Evolutionary conservation across 2,329 filamentous ascomycete species (phyloP), one percentile per base, ranked within the genome.

Genomic region (Cryphonectria nitschkei): DNA sequence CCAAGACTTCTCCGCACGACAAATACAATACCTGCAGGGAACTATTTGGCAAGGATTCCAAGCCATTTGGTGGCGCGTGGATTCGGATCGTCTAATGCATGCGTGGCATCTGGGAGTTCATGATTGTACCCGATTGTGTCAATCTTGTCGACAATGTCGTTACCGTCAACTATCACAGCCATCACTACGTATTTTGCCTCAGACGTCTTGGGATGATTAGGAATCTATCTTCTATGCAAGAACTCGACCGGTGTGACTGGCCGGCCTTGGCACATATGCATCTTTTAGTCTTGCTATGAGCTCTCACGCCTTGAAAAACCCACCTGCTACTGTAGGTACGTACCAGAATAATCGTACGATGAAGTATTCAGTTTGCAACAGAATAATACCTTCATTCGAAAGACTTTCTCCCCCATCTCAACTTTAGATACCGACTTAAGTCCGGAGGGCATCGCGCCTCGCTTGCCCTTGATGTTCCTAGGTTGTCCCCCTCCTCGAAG

Each of bases 401-500:
- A 32, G 32, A 34, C 14, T 2, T 58, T 32, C 3, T 34, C 29
- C 19, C 14, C 8, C 19, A 8, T 7, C 2, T 14, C 11, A 2
- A 5, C 5, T 16, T 19, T 2, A 32, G 54, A 19, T 34, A 58
- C n/a, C 41, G 37, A 39, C n/a, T 19, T 46, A 29, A 46, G 16
- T 29, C 37, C 22, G 26, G 19, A 11, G 1, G 16, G 7, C 14
- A 13, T n/a, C 46, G n/a, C 3, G n/a, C 43, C n/a, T 63, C 56
- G 3, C 67, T 46, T n/a, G 41, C 43, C n/a, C 34, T 68, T 3
- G 41, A 56, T 29, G 63, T 68, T 60, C 46, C 37, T 46, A 64
- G 19, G 60, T 34, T 68, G 67, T 22, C 41, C 41, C 34, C n/a
- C 64, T 68, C 46, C 32, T 32, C 58, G 3, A 64, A 46, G n/a